Percentiles rank a stretch among this genome's conserved stretches.
These are phyloP conservation scores for Manihot esculenta DNA, from an alignment of 441 rosid genomes.

Conservation along the genomic window DNA sequence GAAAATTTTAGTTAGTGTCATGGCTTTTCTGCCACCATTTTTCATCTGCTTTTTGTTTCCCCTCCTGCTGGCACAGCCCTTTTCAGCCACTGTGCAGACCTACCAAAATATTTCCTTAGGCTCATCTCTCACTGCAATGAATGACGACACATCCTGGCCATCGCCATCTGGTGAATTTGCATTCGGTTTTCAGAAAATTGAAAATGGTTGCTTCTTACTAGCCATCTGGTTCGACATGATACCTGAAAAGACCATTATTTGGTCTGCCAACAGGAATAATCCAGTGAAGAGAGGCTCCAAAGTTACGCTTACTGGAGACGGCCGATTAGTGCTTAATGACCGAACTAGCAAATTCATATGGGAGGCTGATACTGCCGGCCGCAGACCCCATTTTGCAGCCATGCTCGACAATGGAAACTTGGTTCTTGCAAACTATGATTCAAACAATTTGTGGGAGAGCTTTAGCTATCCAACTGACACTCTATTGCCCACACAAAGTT, in stretches of 20 bases:
- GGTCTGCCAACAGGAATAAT: slow-evolving; percentile 32
- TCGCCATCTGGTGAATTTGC: slow-evolving; percentile 46
- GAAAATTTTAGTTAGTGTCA: too few relatives aligned
- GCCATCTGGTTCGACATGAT: slow-evolving; percentile 26
- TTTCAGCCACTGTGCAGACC: slow-evolving; percentile 13
- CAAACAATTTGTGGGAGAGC: neutral
- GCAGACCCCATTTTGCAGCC: neutral
- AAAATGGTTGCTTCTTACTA: slow-evolving; percentile 16
- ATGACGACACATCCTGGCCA: slow-evolving; percentile 21
- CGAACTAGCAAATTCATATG: slow-evolving; percentile 13
- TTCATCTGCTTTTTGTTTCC: neutral
- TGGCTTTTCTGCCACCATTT: too few relatives aligned
- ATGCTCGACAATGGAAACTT: slow-evolving; percentile 17
- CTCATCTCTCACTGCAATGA: slow-evolving; percentile 23
- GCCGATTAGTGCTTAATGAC: slow-evolving; percentile 30
- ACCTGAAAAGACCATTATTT: slow-evolving; percentile 26
- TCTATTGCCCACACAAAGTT: neutral
- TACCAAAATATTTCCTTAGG: slow-evolving; percentile 19
- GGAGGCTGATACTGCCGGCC: neutral
- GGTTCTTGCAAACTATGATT: neutral
- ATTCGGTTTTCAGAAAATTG: slow-evolving; percentile 25
- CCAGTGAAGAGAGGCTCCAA: slow-evolving; percentile 28
- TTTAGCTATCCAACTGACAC: slow-evolving; percentile 14
- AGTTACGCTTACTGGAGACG: slow-evolving; percentile 21
- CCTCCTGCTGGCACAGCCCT: slow-evolving; percentile 1